Base-by-base conservation (phyloP, 73 alveolate species). In the Uronychia binucleata region DNA sequence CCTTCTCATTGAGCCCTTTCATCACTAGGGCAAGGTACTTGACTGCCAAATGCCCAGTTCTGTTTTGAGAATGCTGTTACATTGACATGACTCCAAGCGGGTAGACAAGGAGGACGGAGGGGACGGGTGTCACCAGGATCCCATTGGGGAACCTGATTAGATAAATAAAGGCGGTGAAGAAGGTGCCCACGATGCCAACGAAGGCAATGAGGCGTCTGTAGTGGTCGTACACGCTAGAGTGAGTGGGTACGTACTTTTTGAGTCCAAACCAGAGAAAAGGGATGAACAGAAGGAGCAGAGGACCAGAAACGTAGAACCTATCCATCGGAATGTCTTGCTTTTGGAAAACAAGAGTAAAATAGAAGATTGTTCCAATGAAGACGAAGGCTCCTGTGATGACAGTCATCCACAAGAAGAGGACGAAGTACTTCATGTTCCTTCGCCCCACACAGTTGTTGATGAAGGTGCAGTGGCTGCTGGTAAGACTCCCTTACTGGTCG, bases 371-470 rank as follows among this genome's bases (percentile, higher is more conserved):
- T 11, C 67, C 19, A 19, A 46, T 5, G 67, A 46, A 46, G 67
- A 46, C 19, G 67, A 46, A 19, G 67, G 19, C 19, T 46, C 67
- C 67, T 11, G n/a, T 46, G 67, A 46, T 5, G 14, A 77, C 26
- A 27, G 87, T 29, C 76, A 74, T 85, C 34, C 86, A 58, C 74
- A 93, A 81, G 79, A 96, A 93, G 28, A 91, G 74, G 60, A 94
- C 94, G 89, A 97, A 97, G 82, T 84, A 84, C 84, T 93, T 94
- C 77, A 92, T 90, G 92, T 97, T 97, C 90, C 99, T 94, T 81
- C 88, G 82, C n/a, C 99, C 99, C 46, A 98, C 95, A 60, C 99
- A 98, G 85, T 96, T 97, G 86, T 98, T 98, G 28, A 98, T 92
- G 86, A 93, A 97, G 58, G 97, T 96, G 85, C 99, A 96, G 81